A percentile compares a stretch with the other conserved stretches of the same genome.
Evolutionary conservation across 2,329 filamentous ascomycete species (phyloP).

Genomic region (Colletotrichum noveboracense): DNA sequence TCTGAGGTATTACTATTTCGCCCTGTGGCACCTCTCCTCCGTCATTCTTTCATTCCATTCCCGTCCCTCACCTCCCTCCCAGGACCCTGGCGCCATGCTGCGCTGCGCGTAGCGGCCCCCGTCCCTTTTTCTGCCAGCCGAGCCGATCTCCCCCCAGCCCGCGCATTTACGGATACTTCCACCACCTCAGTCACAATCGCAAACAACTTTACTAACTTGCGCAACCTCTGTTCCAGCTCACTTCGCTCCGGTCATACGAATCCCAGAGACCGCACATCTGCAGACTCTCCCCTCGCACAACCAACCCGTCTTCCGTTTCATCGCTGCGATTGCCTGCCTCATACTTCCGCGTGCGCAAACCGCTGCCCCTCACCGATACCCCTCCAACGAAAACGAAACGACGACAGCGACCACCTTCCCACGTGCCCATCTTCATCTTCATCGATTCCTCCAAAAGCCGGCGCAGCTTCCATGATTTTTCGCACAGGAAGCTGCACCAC

Average conservation of each 20-base stretch:
- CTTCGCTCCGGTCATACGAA: not conserved
- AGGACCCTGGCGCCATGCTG: constrained; percentile 3
- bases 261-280: not conserved
- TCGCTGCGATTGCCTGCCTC: not conserved
- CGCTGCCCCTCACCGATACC: not conserved
- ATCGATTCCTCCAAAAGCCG: constrained; percentile 7
- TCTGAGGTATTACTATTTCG: not conserved
- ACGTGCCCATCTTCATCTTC: not conserved
- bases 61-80: not conserved
- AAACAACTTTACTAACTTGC: not conserved
- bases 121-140: constrained; percentile 1
- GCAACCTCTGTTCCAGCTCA: not conserved
- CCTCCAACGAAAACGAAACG: not conserved
- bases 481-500: constrained; percentile 43
- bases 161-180: constrained; percentile 5
- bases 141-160: constrained; percentile 1
- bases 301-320: not conserved
- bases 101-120: not conserved
- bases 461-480: constrained; percentile 59
- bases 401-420: constrained; percentile 2
- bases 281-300: not conserved
- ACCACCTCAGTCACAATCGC: not conserved
- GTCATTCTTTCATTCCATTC: not conserved
- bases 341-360: not conserved
- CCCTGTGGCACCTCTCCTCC: not conserved